Base-by-base conservation (phyloP, 441 rosid genomes). In the Sinapis alba region DNA sequence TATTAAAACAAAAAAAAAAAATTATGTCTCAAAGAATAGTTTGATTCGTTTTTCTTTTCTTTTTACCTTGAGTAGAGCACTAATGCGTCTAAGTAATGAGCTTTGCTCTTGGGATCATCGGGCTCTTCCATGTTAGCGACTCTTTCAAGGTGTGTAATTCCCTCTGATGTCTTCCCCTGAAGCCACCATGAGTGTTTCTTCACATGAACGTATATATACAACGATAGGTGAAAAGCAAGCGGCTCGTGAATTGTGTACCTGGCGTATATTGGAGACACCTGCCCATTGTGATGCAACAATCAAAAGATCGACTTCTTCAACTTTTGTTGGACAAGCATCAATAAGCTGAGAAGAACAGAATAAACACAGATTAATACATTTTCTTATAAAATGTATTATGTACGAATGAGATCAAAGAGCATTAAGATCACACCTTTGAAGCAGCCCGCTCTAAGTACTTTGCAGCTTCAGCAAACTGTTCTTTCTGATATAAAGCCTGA, bases 261-360 rank as follows among this genome's bases (percentile, higher is more conserved):
- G 97, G 62, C 81, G 81, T 53, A 83, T 77, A 78, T 75, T 84
- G 73, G 90, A 89, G 53, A 85, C 74, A 60, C 97, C 98, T 41
- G 97, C 95, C 91, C 92, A 90, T 61, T 86, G 90, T 36, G 93
- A 96, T 43, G 96, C 86, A 34, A 88, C 80, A 74, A 96, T 89
- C 23, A 90, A 81, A 69, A 83, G 90, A 83, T 90, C 87, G 12
- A 86, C 67, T 77, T 91, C 79, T 69, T 89, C 90, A 0, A 75
- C 83, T 72, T 76, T 82, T 26, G 83, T 78, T 30, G 88, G 86
- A 77, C 83, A 71, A 15, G 84, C 79, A 64, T 76, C 76, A 74
- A 79, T 75, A 67, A 96, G 84, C 99, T 95, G 90, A 73, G 32
- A n/a, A 76, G 51, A 61, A 73, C 70, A 73, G 13, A 74, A 54